phyloP scores from a whole-genome alignment of 2,329 filamentous ascomycete species.

The Teratosphaeria destructans region DNA sequence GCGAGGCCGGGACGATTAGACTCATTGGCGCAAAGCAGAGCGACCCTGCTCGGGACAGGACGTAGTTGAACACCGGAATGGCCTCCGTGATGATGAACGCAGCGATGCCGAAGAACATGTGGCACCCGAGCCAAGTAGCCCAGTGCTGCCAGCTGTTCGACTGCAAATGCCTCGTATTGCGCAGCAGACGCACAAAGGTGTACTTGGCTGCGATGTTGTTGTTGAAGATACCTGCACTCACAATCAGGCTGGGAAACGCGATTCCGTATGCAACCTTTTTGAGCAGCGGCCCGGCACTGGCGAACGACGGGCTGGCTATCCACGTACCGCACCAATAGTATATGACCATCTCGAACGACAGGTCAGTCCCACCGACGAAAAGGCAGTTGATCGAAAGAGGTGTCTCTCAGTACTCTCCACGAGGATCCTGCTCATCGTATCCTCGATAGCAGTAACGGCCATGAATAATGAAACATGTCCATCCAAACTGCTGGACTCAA shows the following conservation, averaged over 20 bases:
- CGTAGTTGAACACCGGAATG: constrained; percentile 45
- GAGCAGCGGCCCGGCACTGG: constrained; percentile 46
- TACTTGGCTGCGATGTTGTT: constrained; percentile 42
- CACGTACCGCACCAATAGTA: constrained; percentile 52
- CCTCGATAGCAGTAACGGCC: too few species aligned
- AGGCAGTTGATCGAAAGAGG: constrained; percentile 47
- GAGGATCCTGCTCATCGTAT: too few species aligned
- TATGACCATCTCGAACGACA: constrained; percentile 49
- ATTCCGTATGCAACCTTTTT: constrained; percentile 54
- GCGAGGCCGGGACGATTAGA: constrained; percentile 35
- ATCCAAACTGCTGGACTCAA: too few species aligned
- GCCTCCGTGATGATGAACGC: constrained; percentile 42
- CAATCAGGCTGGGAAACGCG: constrained; percentile 44
- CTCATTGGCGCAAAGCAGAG: constrained; percentile 42
- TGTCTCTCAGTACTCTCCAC: too few species aligned
- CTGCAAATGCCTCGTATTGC: constrained; percentile 37
- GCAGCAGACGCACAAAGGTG: constrained; percentile 44
- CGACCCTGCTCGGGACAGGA: constrained; percentile 38
- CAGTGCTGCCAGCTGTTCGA: constrained; percentile 40
- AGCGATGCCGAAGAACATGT: constrained; percentile 30
- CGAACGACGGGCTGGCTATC: constrained; percentile 51
- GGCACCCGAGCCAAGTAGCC: constrained; percentile 40
- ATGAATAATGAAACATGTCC: too few species aligned
- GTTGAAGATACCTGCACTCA: constrained; percentile 37
- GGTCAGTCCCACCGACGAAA: constrained; percentile 45